These are phyloP conservation scores for Andrographis paniculata DNA, from an alignment of 305 asterid species.

Conservation along the genomic window DNA sequence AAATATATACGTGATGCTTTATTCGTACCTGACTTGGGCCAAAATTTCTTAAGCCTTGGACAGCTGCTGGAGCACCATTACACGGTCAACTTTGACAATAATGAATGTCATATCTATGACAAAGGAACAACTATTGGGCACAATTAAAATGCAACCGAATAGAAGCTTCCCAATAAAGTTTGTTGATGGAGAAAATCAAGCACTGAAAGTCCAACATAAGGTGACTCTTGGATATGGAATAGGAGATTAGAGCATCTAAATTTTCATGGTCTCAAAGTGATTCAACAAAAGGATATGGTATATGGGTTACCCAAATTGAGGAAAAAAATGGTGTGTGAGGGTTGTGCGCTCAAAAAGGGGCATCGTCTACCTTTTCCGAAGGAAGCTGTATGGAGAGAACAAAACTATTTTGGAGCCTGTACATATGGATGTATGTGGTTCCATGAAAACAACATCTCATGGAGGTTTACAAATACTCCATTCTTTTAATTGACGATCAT, in stretches of 20 bases:
- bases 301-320: slow-evolving; percentile 1
- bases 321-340: not conserved
- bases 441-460: not conserved
- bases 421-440: not conserved
- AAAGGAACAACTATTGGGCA: not conserved
- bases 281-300: not conserved
- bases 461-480: not conserved
- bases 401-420: not conserved
- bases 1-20: not conserved
- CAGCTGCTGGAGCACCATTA: slow-evolving; percentile 5
- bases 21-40: slow-evolving; percentile 2
- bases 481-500: not conserved
- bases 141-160: not conserved
- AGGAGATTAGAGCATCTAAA: not conserved
- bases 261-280: not conserved
- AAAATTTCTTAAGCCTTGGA: slow-evolving; percentile 2
- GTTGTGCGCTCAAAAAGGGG: not conserved
- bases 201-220: not conserved
- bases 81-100: not conserved
- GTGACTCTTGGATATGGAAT: not conserved
- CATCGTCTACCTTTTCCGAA: not conserved
- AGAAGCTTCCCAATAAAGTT: not conserved
- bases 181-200: not conserved
- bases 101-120: not conserved
- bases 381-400: not conserved